phyloP scores from a whole-genome alignment of 371 early-diverging fungal species.

The Furculomyces boomerangus region DNA sequence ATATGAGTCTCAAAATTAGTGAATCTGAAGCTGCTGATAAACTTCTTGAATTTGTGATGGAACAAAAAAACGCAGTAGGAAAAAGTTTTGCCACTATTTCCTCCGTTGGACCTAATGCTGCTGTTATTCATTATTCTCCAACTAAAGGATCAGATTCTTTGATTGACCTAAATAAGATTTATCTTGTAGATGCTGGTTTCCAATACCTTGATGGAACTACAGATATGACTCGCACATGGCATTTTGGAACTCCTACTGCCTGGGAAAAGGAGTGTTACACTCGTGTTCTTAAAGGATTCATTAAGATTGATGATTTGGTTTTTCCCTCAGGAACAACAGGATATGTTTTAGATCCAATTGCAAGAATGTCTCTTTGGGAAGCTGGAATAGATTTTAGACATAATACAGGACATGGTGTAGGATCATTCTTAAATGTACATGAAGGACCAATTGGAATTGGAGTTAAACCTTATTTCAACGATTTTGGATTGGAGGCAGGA shows the following conservation, averaged over 20 bases:
- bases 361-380: constrained; percentile 83
- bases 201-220: constrained; percentile 98
- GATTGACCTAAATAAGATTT: constrained; percentile 53
- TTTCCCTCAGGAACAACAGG: constrained; percentile 82
- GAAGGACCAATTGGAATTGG: constrained; percentile 97
- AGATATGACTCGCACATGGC: constrained; percentile 94
- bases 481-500: constrained; percentile 51
- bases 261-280: constrained; percentile 90
- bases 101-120: constrained; percentile 87
- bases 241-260: constrained; percentile 74
- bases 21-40: constrained; percentile 70
- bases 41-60: constrained; percentile 49
- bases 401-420: constrained; percentile 99
- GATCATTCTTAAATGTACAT: constrained; percentile 94
- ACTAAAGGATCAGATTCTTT: constrained; percentile 44
- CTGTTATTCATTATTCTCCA: constrained; percentile 98
- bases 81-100: constrained; percentile 97
- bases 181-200: constrained; percentile 95
- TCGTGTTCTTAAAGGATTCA: constrained; percentile 94
- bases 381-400: constrained; percentile 93
- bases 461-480: constrained; percentile 46
- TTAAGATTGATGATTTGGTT: constrained; percentile 69
- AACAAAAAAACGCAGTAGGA: constrained; percentile 57
- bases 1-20: constrained; percentile 30
- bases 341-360: constrained; percentile 76